Conservation (phyloP, 2,329 filamentous ascomycete genomes). For the Penicillium sumatraense region DNA sequence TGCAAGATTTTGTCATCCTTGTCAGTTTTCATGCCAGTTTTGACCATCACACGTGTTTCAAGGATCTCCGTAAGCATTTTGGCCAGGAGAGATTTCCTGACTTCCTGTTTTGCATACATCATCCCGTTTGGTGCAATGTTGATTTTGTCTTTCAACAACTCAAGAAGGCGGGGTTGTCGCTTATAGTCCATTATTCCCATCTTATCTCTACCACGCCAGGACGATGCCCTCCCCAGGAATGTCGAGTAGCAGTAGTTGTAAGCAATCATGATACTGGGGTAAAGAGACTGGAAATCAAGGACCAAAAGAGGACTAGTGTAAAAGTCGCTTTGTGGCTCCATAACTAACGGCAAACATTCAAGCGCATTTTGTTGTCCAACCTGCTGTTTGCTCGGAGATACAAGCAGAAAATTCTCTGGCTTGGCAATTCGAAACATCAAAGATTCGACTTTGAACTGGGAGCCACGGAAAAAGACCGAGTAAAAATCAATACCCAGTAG, state of each 20-base stretch:
- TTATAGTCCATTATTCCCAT: slow-evolving; percentile 92
- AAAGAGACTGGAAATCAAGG: slow-evolving; percentile 93
- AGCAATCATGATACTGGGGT: slow-evolving; percentile 97
- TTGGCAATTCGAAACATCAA: slow-evolving; percentile 99
- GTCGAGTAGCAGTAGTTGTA: slow-evolving; percentile 99
- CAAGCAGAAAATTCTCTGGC: slow-evolving; percentile 88
- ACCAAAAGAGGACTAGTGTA: slow-evolving; percentile 90
- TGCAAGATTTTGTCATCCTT: slow-evolving; percentile 86
- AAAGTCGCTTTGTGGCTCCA: slow-evolving; percentile 95
- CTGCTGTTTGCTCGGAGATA: slow-evolving; percentile 89
- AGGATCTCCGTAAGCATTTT: slow-evolving; percentile 97
- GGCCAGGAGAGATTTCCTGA: slow-evolving; percentile 87
- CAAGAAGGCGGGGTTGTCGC: slow-evolving; percentile 73
- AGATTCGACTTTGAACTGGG: slow-evolving; percentile 98
- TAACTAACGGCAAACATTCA: slow-evolving; percentile 91
- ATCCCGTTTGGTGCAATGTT: slow-evolving; percentile 96
- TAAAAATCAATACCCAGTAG: slow-evolving; percentile 95
- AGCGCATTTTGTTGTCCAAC: slow-evolving; percentile 92
- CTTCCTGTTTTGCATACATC: slow-evolving; percentile 85
- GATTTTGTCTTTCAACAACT: slow-evolving; percentile 79
- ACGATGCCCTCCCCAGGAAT: slow-evolving; percentile 81
- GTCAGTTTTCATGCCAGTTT: slow-evolving; percentile 92
- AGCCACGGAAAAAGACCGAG: slow-evolving; percentile 91
- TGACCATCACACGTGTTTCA: slow-evolving; percentile 96
- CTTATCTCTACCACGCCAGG: slow-evolving; percentile 90